Evolutionary conservation across 495 filamentous ascomycete species (phyloP).

Genomic region (Penicillium diatomitis): DNA sequence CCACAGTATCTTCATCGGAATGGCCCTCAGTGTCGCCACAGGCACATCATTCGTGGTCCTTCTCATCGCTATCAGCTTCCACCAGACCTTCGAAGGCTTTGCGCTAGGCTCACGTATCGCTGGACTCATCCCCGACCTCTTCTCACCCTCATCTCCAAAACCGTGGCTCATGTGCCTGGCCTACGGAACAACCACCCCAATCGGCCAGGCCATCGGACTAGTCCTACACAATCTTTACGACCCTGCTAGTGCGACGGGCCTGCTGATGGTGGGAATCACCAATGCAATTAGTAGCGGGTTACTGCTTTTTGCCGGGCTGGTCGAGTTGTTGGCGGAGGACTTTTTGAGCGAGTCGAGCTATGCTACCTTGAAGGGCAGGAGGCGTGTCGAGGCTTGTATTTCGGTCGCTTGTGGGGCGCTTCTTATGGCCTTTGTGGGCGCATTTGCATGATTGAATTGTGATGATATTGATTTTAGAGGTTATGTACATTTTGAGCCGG

Average conservation of each 20-base stretch:
- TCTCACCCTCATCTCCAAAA: constrained; percentile 39
- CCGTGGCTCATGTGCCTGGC: constrained; percentile 96
- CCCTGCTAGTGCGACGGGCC: constrained; percentile 66
- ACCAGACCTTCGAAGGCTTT: constrained; percentile 76
- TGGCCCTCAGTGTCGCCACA: constrained; percentile 77
- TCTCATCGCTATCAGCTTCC: constrained; percentile 72
- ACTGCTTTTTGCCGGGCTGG: constrained; percentile 82
- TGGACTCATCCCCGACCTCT: constrained; percentile 46
- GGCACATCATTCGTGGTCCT: constrained; percentile 72
- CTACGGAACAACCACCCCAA: constrained; percentile 82
- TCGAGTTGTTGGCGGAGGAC: constrained; percentile 88
- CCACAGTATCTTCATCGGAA: constrained; percentile 82
- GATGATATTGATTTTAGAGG: too few species aligned
- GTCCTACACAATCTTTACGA: constrained; percentile 77
- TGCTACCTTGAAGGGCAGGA: constrained; percentile 55
- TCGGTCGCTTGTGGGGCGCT: constrained; percentile 68
- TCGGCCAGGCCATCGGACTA: constrained; percentile 85
- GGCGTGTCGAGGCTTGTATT: constrained; percentile 63
- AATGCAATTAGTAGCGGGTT: constrained; percentile 85
- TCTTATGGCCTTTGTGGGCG: constrained; percentile 84
- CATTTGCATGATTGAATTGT: constrained; percentile 54
- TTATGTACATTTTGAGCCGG: too few species aligned
- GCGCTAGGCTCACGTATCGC: constrained; percentile 68
- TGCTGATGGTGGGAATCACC: constrained; percentile 87
- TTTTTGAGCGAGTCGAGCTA: constrained; percentile 89